Conservation (phyloP, 352 stramenopile species). For the Phytopythium kandeliae region DNA sequence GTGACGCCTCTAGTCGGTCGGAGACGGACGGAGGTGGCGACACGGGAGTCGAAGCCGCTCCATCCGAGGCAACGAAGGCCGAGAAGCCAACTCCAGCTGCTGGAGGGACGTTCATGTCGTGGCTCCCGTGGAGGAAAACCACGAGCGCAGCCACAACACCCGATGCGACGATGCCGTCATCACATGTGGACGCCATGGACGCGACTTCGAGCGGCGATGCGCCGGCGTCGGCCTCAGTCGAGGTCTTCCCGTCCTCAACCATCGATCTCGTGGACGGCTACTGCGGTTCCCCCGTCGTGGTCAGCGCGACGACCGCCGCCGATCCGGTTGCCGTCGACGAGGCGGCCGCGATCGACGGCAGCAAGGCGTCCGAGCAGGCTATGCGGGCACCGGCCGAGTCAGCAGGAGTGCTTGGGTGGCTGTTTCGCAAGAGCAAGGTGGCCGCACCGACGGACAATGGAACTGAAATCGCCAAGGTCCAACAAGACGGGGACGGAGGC, state of each 20-base stretch:
- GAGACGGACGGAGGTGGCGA: too few relatives aligned
- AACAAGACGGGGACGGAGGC: background rate
- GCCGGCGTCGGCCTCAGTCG: background rate
- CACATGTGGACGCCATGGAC: background rate
- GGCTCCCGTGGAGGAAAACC: slow-evolving; percentile 4
- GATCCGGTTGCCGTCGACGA: background rate
- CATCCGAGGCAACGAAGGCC: background rate
- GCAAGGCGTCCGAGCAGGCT: too few relatives aligned
- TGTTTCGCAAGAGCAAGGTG: slow-evolving; percentile 1
- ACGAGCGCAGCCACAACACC: background rate
- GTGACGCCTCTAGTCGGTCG: too few relatives aligned
- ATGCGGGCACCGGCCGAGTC: background rate
- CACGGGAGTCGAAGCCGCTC: background rate
- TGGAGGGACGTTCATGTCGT: slow-evolving; percentile 3
- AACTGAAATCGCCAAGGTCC: too few relatives aligned
- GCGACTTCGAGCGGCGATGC: background rate
- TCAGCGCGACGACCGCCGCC: background rate
- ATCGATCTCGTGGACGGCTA: slow-evolving; percentile 2
- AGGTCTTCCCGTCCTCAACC: background rate
- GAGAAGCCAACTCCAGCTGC: background rate
- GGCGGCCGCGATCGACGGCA: background rate
- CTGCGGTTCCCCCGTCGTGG: background rate
- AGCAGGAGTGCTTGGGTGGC: background rate
- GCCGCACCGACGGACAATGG: background rate
- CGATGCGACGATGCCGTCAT: too few relatives aligned